Conservation (phyloP, 108 stramenopile species). For the Tribonema minus region DNA sequence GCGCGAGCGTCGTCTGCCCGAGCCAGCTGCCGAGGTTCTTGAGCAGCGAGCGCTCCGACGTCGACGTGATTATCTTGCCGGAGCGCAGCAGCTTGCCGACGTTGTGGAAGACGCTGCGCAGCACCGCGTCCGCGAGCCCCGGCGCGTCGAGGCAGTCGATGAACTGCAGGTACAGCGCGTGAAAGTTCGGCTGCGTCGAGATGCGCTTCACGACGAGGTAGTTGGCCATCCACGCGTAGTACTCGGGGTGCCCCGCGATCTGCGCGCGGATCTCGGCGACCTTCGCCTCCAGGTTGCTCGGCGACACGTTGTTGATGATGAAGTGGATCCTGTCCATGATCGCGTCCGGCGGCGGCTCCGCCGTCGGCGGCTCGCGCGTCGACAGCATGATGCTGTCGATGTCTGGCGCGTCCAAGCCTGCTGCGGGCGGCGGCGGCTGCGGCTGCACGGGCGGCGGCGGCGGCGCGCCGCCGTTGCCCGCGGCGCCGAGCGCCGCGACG, state of each 20-base stretch:
- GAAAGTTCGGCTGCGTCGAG: conserved; percentile 95
- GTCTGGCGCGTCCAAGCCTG: conserved; percentile 20
- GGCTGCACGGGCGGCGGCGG: background rate
- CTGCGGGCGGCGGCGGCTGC: background rate
- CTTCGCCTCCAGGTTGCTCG: conserved; percentile 84
- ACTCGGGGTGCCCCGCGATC: conserved; percentile 56
- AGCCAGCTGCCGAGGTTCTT: conserved; percentile 98
- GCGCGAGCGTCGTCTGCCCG: conserved; percentile 91
- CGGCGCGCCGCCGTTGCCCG: background rate
- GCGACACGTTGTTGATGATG: conserved; percentile 93
- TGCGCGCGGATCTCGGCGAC: conserved; percentile 64
- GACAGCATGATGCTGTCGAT: conserved; percentile 37
- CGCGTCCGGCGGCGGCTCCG: conserved; percentile 73
- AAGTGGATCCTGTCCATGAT: conserved; percentile 78
- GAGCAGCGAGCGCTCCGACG: conserved; percentile 86
- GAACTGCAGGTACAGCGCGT: conserved; percentile 81
- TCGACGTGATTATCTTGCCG: conserved; percentile 88
- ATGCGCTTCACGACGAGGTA: conserved; percentile 96
- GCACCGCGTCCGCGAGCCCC: conserved; percentile 79
- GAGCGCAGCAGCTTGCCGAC: conserved; percentile 85
- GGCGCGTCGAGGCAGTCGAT: conserved; percentile 83
- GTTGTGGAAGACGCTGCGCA: conserved; percentile 81
- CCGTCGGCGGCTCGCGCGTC: conserved; percentile 62
- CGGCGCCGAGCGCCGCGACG: background rate
- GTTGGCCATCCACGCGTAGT: conserved; percentile 93